Conservation (phyloP, 2,329 filamentous ascomycete species). For the Pestalotiopsis sp. region DNA sequence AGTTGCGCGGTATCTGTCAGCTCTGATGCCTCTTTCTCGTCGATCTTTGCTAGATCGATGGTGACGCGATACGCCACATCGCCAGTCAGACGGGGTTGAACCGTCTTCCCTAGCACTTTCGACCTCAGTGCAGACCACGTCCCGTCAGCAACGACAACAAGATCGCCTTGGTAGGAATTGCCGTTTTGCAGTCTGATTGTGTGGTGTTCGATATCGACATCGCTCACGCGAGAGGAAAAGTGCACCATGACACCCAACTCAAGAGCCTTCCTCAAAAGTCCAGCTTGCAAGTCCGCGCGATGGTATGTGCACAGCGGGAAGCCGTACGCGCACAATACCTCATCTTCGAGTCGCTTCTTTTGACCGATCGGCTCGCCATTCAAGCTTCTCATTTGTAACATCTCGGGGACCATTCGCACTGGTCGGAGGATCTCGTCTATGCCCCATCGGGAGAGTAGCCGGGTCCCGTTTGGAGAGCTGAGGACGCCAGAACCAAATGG, state of each 20-base stretch:
- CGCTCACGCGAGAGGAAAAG: background rate
- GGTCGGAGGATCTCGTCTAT: background rate
- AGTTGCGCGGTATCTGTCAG: background rate
- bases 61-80: background rate
- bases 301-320: background rate
- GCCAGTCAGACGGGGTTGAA: background rate
- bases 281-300: background rate
- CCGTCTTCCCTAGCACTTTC: background rate
- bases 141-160: constrained; percentile 4
- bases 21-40: background rate
- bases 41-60: background rate
- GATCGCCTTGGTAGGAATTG: background rate
- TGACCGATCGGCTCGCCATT: background rate
- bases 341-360: background rate
- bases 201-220: background rate
- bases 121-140: background rate
- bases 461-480: background rate
- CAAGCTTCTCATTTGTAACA: background rate
- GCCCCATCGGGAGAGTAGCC: constrained; percentile 3
- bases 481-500: constrained; percentile 6
- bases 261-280: background rate
- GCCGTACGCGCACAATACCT: background rate
- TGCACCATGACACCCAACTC: background rate
- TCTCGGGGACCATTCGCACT: background rate
- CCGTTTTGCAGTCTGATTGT: background rate